These are phyloP conservation scores for Metarhizium sp. DNA, from an alignment of 2,329 filamentous ascomycete species.

Conservation along the genomic window DNA sequence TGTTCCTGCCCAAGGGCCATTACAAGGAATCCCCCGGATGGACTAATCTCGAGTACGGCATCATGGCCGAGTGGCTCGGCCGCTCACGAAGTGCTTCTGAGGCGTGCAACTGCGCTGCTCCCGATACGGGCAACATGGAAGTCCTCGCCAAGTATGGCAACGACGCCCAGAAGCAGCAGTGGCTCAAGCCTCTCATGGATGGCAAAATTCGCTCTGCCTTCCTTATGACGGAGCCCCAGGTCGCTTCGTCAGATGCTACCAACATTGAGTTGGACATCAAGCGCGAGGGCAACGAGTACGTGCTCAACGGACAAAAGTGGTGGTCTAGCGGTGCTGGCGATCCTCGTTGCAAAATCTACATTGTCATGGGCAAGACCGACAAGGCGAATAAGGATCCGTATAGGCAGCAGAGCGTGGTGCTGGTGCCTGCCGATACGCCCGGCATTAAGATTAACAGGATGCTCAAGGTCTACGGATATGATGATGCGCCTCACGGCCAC, in stretches of 20 bases:
- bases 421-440: constrained; percentile 71
- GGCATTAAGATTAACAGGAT: constrained; percentile 92
- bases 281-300: constrained; percentile 77
- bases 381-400: constrained; percentile 67
- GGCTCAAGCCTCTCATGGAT: constrained; percentile 72
- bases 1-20: constrained; percentile 92
- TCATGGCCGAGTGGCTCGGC: constrained; percentile 95
- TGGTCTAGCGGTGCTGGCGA: constrained; percentile 96
- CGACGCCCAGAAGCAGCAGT: constrained; percentile 73
- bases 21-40: constrained; percentile 94
- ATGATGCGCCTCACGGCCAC: constrained; percentile 97
- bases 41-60: constrained; percentile 89
- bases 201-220: constrained; percentile 85
- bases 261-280: constrained; percentile 83
- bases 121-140: constrained; percentile 94
- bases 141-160: constrained; percentile 87
- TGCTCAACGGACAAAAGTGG: constrained; percentile 97
- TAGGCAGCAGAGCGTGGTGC: constrained; percentile 84
- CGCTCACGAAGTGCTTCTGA: constrained; percentile 76
- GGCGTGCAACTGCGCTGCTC: constrained; percentile 82
- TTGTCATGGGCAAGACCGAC: constrained; percentile 93
- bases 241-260: constrained; percentile 83
- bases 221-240: constrained; percentile 86
- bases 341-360: constrained; percentile 82
- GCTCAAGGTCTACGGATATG: constrained; percentile 89